Evolutionary conservation across 1,284 basidiomycete genomes (phyloP).

Genomic region (Leccinum solheimii): DNA sequence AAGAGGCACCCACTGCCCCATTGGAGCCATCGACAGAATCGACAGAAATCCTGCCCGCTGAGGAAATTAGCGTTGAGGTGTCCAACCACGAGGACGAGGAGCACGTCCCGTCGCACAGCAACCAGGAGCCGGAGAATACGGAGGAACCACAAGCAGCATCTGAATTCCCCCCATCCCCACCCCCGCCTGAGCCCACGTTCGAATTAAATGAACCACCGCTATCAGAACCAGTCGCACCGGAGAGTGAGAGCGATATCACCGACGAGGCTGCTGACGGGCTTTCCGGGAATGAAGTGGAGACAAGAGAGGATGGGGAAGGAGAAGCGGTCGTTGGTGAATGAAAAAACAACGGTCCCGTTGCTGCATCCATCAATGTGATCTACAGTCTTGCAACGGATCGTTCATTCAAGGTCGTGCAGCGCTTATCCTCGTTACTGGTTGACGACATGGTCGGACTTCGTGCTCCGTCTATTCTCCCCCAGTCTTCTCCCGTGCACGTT

Average conservation of each 20-base stretch:
- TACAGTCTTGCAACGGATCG: not conserved
- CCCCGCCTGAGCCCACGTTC: constrained; percentile 15
- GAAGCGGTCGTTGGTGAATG: constrained; percentile 16
- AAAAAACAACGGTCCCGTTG: constrained; percentile 21
- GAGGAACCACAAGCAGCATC: constrained; percentile 17
- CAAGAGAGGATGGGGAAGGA: constrained; percentile 15
- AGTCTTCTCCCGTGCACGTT: not conserved
- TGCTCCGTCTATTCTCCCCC: constrained; percentile 19
- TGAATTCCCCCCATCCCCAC: not conserved
- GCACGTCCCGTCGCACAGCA: not conserved
- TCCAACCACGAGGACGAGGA: constrained; percentile 8
- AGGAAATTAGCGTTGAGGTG: constrained; percentile 6
- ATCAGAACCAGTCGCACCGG: constrained; percentile 34
- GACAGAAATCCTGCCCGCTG: not conserved
- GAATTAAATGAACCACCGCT: constrained; percentile 34
- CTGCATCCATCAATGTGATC: not conserved
- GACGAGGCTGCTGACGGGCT: constrained; percentile 27
- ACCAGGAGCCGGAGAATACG: constrained; percentile 4
- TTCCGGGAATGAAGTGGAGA: constrained; percentile 21
- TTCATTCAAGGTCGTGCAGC: not conserved
- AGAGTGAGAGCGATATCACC: constrained; percentile 38
- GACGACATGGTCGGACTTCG: constrained; percentile 16
- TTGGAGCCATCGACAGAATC: constrained; percentile 11
- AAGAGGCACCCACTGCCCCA: constrained; percentile 1
- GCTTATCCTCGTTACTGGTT: constrained; percentile 12